A percentile compares a stretch with the other conserved stretches of the same genome.
These are phyloP conservation scores for Lipomyces chichibuensis DNA, from an alignment of 805 yeast genomes.

Conservation along the genomic window DNA sequence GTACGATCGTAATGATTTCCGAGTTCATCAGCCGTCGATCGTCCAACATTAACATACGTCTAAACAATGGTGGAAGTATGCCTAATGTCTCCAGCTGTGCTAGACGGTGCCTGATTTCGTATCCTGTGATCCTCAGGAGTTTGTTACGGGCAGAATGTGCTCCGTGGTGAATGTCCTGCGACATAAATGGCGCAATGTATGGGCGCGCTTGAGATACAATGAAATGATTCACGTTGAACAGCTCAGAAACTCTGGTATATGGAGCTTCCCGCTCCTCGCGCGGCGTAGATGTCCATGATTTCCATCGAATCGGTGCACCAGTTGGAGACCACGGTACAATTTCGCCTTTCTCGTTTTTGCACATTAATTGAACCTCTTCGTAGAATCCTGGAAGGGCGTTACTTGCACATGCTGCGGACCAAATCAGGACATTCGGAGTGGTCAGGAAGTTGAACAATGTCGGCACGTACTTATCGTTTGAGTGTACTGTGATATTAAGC, in stretches of 20 bases:
- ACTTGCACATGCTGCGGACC: constrained; percentile 85
- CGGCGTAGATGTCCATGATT: constrained; percentile 41
- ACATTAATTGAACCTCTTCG: constrained; percentile 62
- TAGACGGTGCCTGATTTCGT: constrained; percentile 84
- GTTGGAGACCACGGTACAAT: constrained; percentile 42
- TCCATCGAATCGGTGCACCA: constrained; percentile 26
- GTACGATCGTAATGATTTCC: constrained; percentile 67
- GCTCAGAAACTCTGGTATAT: constrained; percentile 83
- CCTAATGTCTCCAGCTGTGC: constrained; percentile 80
- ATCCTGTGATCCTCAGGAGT: constrained; percentile 60
- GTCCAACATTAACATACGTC: constrained; percentile 83
- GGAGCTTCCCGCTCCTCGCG: constrained; percentile 56
- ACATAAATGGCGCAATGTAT: constrained; percentile 84
- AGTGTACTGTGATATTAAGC: constrained; percentile 82
- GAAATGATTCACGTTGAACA: constrained; percentile 93
- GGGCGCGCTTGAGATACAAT: constrained; percentile 91
- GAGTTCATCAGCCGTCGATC: constrained; percentile 54
- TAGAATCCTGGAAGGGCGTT: constrained; percentile 63
- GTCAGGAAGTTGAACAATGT: constrained; percentile 79
- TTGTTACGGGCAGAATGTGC: constrained; percentile 46
- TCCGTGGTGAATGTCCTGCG: constrained; percentile 76
- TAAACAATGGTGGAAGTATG: constrained; percentile 65
- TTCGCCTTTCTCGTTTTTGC: constrained; percentile 57
- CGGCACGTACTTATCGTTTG: constrained; percentile 60
- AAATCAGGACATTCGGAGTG: constrained; percentile 85